These are phyloP conservation scores for Simmondsia chinensis DNA, from an alignment of 148 eudicot genomes.

Conservation along the genomic window DNA sequence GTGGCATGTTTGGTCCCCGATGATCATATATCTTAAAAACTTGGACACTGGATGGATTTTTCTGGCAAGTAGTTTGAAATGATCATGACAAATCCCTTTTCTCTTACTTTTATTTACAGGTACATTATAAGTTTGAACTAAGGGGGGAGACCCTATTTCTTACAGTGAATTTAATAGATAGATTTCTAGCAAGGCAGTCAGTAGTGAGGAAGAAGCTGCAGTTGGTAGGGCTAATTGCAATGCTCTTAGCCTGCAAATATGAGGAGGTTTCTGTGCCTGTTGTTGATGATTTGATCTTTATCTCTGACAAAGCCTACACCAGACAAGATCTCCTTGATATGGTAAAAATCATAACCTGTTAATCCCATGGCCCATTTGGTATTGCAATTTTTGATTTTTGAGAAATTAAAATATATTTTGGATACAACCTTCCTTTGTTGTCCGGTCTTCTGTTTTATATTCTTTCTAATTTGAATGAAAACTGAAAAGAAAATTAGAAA, in stretches of 20 bases:
- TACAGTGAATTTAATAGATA: conserved; percentile 69
- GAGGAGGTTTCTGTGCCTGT: conserved; percentile 88
- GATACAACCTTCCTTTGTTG: too few relatives aligned
- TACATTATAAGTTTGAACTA: conserved; percentile 80
- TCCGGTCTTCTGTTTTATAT: too few relatives aligned
- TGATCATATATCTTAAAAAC: too few relatives aligned
- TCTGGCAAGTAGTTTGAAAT: too few relatives aligned
- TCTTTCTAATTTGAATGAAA: too few relatives aligned
- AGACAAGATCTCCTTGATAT: conserved; percentile 71
- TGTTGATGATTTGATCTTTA: conserved; percentile 74
- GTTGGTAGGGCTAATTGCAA: conserved; percentile 73
- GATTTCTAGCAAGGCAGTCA: conserved; percentile 54
- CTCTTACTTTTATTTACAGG: conserved; percentile 32
- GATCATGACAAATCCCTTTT: conserved; percentile 5
- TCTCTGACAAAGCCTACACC: conserved; percentile 78
- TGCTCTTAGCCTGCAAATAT: conserved; percentile 87
- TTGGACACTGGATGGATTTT: too few relatives aligned
- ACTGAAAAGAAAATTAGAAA: too few relatives aligned
- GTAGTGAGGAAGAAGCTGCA: conserved; percentile 82
- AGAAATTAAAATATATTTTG: too few relatives aligned
- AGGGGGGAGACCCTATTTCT: conserved; percentile 76
- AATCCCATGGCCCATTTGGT: background rate
- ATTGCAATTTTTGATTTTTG: too few relatives aligned
- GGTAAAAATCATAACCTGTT: conserved; percentile 27
- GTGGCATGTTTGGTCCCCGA: too few relatives aligned